Percentiles rank a stretch among this genome's conserved stretches.
phyloP scores from a whole-genome alignment of 768 basidiomycete genomes.

The Leccinum variicolor region DNA sequence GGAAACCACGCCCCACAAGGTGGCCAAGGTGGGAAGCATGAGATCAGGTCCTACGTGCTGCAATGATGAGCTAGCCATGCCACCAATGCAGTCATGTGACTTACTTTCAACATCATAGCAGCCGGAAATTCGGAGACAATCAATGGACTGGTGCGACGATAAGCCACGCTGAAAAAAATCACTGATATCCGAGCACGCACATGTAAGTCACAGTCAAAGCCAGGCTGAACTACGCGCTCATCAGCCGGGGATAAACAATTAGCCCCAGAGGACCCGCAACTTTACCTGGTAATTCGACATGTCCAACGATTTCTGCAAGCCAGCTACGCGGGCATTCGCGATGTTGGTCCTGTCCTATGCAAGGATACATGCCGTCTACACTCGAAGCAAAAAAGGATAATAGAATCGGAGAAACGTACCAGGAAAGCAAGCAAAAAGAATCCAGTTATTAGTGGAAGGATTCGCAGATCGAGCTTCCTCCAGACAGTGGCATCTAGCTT shows the following conservation, averaged over 20 bases:
- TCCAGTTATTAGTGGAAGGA: neutral
- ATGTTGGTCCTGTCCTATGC: neutral
- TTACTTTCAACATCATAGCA: neutral
- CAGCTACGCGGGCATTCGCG: neutral
- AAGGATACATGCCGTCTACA: neutral
- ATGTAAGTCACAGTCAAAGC: neutral
- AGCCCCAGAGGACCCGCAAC: neutral
- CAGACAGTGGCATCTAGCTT: neutral
- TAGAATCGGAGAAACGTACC: neutral
- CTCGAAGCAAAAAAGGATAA: neutral
- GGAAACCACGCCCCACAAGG: neutral
- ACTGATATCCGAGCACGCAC: neutral
- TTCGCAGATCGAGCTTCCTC: neutral
- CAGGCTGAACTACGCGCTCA: neutral
- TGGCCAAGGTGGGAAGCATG: neutral
- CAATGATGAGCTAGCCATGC: neutral
- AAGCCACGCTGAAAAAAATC: too few species aligned
- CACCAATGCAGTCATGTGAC: neutral
- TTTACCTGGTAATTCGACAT: neutral
- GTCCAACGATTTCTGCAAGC: neutral
- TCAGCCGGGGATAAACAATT: neutral
- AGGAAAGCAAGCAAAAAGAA: neutral
- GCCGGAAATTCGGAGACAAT: neutral
- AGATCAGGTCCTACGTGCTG: neutral
- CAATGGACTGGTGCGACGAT: neutral